Evolutionary conservation across 768 basidiomycete genomes (phyloP), one percentile per base, ranked within the genome.

Genomic region (Lanmaoa rubissima): DNA sequence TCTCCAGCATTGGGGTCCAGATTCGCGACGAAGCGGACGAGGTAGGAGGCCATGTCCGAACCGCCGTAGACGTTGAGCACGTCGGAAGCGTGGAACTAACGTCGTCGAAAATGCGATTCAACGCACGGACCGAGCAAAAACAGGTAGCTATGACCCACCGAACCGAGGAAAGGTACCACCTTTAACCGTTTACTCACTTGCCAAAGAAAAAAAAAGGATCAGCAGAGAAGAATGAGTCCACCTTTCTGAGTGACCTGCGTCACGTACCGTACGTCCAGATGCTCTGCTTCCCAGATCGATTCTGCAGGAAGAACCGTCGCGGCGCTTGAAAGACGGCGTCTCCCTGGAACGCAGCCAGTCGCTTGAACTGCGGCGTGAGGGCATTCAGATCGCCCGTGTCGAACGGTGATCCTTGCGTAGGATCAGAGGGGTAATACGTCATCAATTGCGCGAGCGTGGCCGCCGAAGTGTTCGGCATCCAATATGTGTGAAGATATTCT

Each of bases 261-360:
- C n/a, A 54, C 64, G 4, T 49, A 68, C 66, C 7, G 4, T 55
- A 65, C 0, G 57, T 64, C 79, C 79, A 83, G 2, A 72, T 73
- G 5, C 73, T 71, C 62, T 76, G 76, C 43, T 72, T 76, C 0
- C 67, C 71, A 0, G 78, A 70, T 5, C 64, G 63, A 24, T 70
- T 53, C 32, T 77, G 62, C 32, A 83, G 61, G 57, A 84, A 73
- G 66, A 78, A 78, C 4, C 81, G 63, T 13, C 82, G 67, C 43
- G 82, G 78, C 0, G 73, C 79, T 54, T 83, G 78, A 69, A 84
- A 81, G 2, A 77, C 70, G 35, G 69, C 66, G 57, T 85, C 83
- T 0, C 82, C 83, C 48, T 74, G 72, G 57, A 83, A 70, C 0
- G 82, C 75, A 5, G 82, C 75, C 7, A 82, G 57, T 2, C 81